Base-by-base conservation (phyloP, 345 rosid species). In the Trapa incisa region DNA sequence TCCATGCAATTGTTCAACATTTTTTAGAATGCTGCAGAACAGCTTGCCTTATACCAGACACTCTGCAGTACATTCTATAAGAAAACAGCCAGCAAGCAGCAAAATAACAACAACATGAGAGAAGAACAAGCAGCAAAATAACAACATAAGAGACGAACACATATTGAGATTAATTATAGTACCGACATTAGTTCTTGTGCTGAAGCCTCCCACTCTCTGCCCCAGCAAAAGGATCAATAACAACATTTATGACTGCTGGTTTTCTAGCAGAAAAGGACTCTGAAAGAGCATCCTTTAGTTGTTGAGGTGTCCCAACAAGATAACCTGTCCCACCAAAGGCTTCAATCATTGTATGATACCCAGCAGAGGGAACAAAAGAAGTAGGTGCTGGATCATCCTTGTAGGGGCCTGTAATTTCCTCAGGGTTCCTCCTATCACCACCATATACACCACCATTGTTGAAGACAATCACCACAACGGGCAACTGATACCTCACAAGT, bases 381-480 rank as follows among this genome's bases (percentile, higher is more conserved):
- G 99, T 94, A 43, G 97, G 97, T 37, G 99, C 97, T 13, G 99
- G 99, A 68, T 91, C 99, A 37, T 86, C 93, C 84, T 82, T 89
- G 70, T 79, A 64, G 57, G 97, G 97, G 57, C 97, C 99, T 0
- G 76, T 65, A 67, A 91, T 76, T 81, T 91, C 97, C 73, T 94
- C 96, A 2, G 89, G 80, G 76, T 75, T 80, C 80, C 99, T 91
- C 60, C 97, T 72, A 13, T 94, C 99, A 74, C 99, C 96, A 4
- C 99, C 97, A 71, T 94, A 94, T 6, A 94, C 97, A 63, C 99
- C 99, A 13, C 97, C 99, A 64, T 94, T 94, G 84, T 94, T 94
- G 71, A 94, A 94, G 62, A 94, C 99, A 58, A 94, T 89, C 70
- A 94, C 87, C 64, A 87, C 85, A 72, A 94, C 97, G 0, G 99